Conservation (phyloP, 768 basidiomycete genomes). For the Kwoniella botswanensis region DNA sequence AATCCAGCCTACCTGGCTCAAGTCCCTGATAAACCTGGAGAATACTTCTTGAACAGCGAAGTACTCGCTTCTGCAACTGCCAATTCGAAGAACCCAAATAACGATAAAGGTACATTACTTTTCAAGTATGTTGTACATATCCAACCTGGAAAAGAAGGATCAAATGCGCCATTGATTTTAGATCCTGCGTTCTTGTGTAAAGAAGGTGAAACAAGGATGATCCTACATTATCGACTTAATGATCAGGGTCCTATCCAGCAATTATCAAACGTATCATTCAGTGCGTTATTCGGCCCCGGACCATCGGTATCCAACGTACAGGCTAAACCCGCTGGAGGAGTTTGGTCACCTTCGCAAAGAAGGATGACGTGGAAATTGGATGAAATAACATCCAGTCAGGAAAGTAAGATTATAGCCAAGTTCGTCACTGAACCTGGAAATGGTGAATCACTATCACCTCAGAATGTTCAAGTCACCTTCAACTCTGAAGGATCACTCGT, state of each 20-base stretch:
- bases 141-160: constrained; percentile 37
- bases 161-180: constrained; percentile 55
- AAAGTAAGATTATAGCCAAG: constrained; percentile 59
- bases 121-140: constrained; percentile 61
- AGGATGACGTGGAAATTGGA: constrained; percentile 54
- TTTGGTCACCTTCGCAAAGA: constrained; percentile 50
- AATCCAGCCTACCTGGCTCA: constrained; percentile 58
- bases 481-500: constrained; percentile 50
- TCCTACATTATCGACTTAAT: constrained; percentile 57
- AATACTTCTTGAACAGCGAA: constrained; percentile 57
- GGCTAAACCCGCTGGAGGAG: constrained; percentile 59
- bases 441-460: constrained; percentile 30
- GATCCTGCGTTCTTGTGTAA: constrained; percentile 59
- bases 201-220: constrained; percentile 57
- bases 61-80: constrained; percentile 43
- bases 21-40: constrained; percentile 54
- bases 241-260: constrained; percentile 19
- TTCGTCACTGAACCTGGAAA: constrained; percentile 46
- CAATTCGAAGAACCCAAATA: constrained; percentile 10
- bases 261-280: constrained; percentile 51
- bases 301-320: constrained; percentile 56
- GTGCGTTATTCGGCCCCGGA: constrained; percentile 52
- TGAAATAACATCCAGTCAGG: constrained; percentile 15
- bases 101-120: constrained; percentile 46
- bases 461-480: constrained; percentile 56